Evolutionary conservation across 495 filamentous ascomycete genomes (phyloP).

Genomic region (Lindgomyces ingoldianus): DNA sequence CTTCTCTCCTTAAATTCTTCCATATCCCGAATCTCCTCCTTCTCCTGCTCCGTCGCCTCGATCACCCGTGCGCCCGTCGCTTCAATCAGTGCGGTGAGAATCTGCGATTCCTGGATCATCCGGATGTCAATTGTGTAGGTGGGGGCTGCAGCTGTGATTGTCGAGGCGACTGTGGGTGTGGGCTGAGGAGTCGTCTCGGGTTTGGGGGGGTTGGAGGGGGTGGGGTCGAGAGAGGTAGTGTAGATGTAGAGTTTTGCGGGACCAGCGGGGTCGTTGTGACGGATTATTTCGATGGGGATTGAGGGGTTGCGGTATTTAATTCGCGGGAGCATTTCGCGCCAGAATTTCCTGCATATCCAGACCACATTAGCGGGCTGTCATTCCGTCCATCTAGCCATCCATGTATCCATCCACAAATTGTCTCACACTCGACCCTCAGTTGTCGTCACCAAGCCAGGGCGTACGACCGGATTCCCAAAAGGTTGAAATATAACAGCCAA

Average conservation of each 20-base stretch:
- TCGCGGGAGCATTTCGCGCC: constrained; percentile 75
- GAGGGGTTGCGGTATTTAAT: constrained; percentile 93
- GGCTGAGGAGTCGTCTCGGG: constrained; percentile 40
- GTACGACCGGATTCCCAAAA: no score
- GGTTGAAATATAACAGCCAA: no score
- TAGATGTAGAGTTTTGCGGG: constrained; percentile 72
- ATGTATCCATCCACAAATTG: no score
- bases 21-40: constrained; percentile 57
- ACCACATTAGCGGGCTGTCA: not conserved
- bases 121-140: constrained; percentile 64
- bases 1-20: constrained; percentile 57
- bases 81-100: constrained; percentile 66
- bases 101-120: constrained; percentile 59
- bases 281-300: constrained; percentile 77
- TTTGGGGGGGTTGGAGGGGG: not conserved
- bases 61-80: constrained; percentile 68
- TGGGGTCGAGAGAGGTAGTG: constrained; percentile 35
- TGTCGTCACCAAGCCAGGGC: no score
- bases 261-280: constrained; percentile 56
- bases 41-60: constrained; percentile 60
- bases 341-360: constrained; percentile 71
- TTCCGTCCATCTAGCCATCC: no score
- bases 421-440: no score
- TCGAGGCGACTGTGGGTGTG: constrained; percentile 20
- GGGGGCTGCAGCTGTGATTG: constrained; percentile 41